phyloP scores from a whole-genome alignment of 208 protist species.

The Acanthamoeba castellanii region DNA sequence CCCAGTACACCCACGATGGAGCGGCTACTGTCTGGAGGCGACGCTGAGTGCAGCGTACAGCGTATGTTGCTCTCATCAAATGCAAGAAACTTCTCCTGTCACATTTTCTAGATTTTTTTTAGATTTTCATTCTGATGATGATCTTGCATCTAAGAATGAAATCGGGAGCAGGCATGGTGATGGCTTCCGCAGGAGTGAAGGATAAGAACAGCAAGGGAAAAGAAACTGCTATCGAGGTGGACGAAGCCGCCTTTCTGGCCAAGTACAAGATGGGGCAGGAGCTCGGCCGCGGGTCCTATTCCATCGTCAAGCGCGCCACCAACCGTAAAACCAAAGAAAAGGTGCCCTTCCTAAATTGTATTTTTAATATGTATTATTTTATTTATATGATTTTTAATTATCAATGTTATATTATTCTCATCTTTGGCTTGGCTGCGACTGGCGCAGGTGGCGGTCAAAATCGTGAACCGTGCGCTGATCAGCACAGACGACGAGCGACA shows the following conservation, averaged over 20 bases:
- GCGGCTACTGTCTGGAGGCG: background rate
- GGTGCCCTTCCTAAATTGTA: background rate
- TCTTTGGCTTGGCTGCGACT: background rate
- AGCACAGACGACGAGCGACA: background rate
- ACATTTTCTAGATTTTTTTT: background rate
- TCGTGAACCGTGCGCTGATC: background rate
- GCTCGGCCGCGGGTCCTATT: background rate
- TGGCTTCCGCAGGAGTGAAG: background rate
- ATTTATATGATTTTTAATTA: background rate
- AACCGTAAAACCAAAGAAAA: conserved; percentile 1
- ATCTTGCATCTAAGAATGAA: no score
- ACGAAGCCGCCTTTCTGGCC: background rate
- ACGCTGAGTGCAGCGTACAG: background rate
- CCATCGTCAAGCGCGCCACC: background rate
- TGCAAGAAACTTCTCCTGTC: background rate
- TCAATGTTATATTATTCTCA: no score
- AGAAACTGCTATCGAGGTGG: no score
- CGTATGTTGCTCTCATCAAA: background rate
- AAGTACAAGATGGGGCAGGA: conserved; percentile 14
- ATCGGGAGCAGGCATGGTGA: background rate
- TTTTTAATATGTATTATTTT: background rate
- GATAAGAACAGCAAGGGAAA: background rate
- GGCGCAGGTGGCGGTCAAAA: background rate
- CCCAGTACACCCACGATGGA: no score
- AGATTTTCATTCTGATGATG: background rate